These are phyloP conservation scores for Boletus chippewaensis DNA, from an alignment of 1,284 basidiomycete species.

Conservation along the genomic window DNA sequence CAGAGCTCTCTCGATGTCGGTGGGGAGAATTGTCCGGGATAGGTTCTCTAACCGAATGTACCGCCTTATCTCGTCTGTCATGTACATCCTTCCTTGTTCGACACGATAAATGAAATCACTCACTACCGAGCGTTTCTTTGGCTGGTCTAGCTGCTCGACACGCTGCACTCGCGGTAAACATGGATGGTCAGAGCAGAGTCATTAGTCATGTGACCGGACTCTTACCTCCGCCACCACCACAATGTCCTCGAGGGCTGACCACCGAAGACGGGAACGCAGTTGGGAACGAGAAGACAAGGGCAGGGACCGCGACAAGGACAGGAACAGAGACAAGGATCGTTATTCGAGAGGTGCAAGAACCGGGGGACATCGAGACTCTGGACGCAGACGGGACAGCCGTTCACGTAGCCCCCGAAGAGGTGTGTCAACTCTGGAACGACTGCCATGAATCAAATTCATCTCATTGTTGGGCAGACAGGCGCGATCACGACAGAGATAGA, in stretches of 20 bases:
- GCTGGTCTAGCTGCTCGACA: conserved; percentile 14
- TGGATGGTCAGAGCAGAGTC: conserved; percentile 1
- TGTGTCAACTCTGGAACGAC: conserved; percentile 6
- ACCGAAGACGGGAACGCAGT: conserved; percentile 58
- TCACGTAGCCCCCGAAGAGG: conserved; percentile 62
- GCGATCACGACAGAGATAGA: conserved; percentile 29
- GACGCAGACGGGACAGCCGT: conserved; percentile 51
- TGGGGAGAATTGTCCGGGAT: conserved; percentile 45
- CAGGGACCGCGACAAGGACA: conserved; percentile 41
- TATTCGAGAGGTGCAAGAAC: conserved; percentile 32
- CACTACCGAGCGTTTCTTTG: conserved; percentile 16
- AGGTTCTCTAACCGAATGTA: conserved; percentile 45
- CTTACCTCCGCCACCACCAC: conserved; percentile 10
- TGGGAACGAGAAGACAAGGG: conserved; percentile 56
- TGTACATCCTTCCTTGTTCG: conserved; percentile 8
- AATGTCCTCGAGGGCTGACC: conserved; percentile 47
- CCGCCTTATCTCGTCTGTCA: conserved; percentile 23
- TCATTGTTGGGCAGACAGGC: conserved; percentile 26
- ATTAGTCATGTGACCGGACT: conserved; percentile 26
- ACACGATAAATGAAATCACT: conserved; percentile 6
- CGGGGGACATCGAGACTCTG: conserved; percentile 39
- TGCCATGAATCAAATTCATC: background rate
- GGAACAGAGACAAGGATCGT: conserved; percentile 31
- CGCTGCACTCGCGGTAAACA: conserved; percentile 19
- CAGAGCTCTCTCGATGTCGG: conserved; percentile 51